phyloP scores from a whole-genome alignment of 148 eudicot species.

The Arbutus unedo region DNA sequence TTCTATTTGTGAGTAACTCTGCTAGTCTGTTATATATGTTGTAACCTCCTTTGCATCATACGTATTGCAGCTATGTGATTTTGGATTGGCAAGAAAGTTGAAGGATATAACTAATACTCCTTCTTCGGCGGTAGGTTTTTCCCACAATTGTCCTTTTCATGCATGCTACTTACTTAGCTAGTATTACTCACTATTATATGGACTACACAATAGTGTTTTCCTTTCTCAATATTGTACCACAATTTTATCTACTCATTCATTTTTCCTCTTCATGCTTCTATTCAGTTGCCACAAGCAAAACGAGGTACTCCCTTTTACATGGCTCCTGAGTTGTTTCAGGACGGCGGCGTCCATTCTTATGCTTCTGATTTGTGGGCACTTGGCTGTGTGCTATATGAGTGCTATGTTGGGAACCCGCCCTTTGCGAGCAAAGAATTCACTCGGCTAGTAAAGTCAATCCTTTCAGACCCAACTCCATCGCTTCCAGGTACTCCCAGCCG shows the following conservation, averaged over 20 bases:
- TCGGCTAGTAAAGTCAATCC: constrained; percentile 75
- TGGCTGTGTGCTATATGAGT: constrained; percentile 95
- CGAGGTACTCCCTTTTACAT: constrained; percentile 98
- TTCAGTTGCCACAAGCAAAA: constrained; percentile 87
- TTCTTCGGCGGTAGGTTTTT: constrained; percentile 59
- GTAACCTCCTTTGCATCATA: constrained; percentile 10
- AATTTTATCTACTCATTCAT: constrained; percentile 11
- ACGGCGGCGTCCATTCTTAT: constrained; percentile 94
- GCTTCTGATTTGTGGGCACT: constrained; percentile 99
- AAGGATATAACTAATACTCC: constrained; percentile 73
- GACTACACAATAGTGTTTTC: constrained; percentile 7
- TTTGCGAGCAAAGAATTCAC: constrained; percentile 86
- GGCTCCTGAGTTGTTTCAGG: constrained; percentile 99
- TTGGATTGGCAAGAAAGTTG: constrained; percentile 88
- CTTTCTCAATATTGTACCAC: background rate
- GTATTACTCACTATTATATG: background rate
- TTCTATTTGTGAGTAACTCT: background rate
- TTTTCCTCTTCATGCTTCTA: constrained; percentile 21
- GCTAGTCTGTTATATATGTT: background rate
- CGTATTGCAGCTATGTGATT: constrained; percentile 78
- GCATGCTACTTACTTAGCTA: background rate
- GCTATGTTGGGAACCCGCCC: constrained; percentile 87
- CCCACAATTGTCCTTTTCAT: background rate
- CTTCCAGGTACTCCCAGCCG: constrained; percentile 83
- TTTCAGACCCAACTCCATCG: constrained; percentile 82